Base-by-base conservation (phyloP, 116 monocot genomes). In the Papilionanthe hybrid region DNA sequence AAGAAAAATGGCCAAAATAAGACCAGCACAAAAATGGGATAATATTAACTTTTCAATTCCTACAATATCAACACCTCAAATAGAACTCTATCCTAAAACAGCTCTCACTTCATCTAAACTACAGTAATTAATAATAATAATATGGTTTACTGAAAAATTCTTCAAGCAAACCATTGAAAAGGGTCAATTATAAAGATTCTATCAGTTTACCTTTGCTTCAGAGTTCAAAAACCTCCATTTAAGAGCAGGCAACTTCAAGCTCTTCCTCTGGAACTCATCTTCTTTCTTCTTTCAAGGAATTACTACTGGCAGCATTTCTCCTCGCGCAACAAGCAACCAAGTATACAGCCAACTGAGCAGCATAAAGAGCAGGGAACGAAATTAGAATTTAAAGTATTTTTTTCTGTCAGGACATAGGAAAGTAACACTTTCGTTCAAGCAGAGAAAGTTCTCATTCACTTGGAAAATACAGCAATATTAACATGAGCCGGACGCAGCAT, bases 261-360 rank as follows among this genome's bases (percentile, higher is more conserved):
- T 37, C 25, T 32, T 69, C 27, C 49, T 22, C 23, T 17, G 77
- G 32, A 30, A 44, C 19, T 85, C 83, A 88, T 79, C 83, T 42
- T 29, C 84, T 78, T 37, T 48, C 60, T 48, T 75, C 69, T 83
- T 91, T 91, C 0, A 77, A 60, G 37, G 84, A 81, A 42, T 60
- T 75, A 23, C 50, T 78, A 41, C 72, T 79, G 63, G 83, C 78
- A 60, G 81, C 83, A 75, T 91, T 89, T 57, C 91, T 76, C 68
- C 91, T 79, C 11, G 91, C 91, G 56, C 91, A 91, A 83, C 91
- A 91, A 43, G 83, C 91, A 4, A 91, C 86, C 49, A 89, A 89
- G 80, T 89, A 91, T 3, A 91, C 85, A 19, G 78, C 69, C 9
- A 82, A 83, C 91, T 91, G 50, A 17, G 25, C 20, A 72, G 7